phyloP scores from a whole-genome alignment of 2,329 filamentous ascomycete genomes.

The Drechslera avenae region DNA sequence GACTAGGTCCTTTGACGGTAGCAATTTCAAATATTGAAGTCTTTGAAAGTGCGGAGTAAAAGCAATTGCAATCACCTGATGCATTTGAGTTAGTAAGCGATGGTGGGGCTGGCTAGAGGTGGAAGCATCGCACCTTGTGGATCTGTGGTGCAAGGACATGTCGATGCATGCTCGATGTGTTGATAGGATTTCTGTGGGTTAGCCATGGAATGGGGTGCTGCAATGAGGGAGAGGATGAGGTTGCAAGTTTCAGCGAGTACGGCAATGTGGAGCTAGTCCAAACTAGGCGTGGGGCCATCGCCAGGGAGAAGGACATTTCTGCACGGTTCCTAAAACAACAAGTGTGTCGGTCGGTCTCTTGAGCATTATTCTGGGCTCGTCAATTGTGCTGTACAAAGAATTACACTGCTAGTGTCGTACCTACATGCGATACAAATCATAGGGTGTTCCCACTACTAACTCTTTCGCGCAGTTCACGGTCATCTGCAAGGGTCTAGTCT shows the following conservation, averaged over 20 bases:
- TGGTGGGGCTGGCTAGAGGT: neutral
- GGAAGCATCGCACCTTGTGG: conserved; percentile 10
- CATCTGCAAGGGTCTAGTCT: conserved; percentile 20
- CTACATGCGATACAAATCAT: neutral
- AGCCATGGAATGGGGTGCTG: conserved; percentile 6
- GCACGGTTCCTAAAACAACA: too few species aligned
- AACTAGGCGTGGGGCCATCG: conserved; percentile 4
- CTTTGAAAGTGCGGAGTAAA: conserved; percentile 16
- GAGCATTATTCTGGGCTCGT: neutral
- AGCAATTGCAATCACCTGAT: conserved; percentile 19
- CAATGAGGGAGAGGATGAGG: neutral
- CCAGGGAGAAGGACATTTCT: neutral
- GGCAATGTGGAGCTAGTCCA: conserved; percentile 2
- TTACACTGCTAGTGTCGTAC: neutral
- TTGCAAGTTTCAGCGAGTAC: conserved; percentile 6
- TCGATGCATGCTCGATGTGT: conserved; percentile 15
- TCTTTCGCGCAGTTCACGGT: neutral
- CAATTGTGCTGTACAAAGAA: neutral
- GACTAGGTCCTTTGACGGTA: conserved; percentile 7
- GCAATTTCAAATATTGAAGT: conserved; percentile 16
- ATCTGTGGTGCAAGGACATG: conserved; percentile 12
- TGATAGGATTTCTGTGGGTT: conserved; percentile 6
- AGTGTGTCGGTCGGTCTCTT: too few species aligned
- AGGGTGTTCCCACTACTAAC: neutral
- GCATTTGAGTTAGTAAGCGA: neutral